Evolutionary conservation across 768 basidiomycete genomes (phyloP).

Genomic region (Trametes maxima): DNA sequence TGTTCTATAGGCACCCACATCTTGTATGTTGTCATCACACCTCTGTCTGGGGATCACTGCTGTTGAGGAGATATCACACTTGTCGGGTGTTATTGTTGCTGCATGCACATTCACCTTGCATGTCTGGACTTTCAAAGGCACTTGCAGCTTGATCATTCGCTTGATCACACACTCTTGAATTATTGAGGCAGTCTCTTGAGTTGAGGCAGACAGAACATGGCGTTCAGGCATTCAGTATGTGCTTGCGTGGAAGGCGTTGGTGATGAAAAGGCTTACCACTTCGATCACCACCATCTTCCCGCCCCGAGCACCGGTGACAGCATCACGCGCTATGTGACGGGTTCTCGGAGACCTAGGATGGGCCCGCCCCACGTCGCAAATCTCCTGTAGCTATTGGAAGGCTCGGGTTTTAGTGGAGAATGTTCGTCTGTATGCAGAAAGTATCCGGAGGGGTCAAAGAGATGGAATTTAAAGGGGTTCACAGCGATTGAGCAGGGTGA

Average conservation of each 20-base stretch:
- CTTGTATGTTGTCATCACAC: not conserved
- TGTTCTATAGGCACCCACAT: not conserved
- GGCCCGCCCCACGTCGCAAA: not conserved
- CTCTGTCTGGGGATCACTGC: not conserved
- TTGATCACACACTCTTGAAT: constrained; percentile 2
- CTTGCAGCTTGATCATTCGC: not conserved
- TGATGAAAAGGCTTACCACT: constrained; percentile 7
- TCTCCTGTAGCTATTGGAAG: not conserved
- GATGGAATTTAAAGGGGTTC: too few relatives aligned
- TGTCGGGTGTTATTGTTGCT: not conserved
- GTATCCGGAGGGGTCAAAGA: too few relatives aligned
- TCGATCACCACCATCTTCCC: constrained; percentile 5
- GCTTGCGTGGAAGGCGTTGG: constrained; percentile 11
- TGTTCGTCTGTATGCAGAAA: too few relatives aligned
- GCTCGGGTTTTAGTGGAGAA: not conserved
- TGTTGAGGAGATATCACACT: not conserved
- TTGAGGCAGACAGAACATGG: constrained; percentile 2
- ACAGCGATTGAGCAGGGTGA: too few relatives aligned
- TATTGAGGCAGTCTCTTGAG: not conserved
- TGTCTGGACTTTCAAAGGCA: not conserved
- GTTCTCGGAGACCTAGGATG: constrained; percentile 8
- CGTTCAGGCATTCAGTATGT: not conserved
- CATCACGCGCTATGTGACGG: constrained; percentile 1
- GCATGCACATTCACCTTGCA: not conserved
- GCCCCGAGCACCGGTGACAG: constrained; percentile 6